Evolutionary conservation across 2,329 filamentous ascomycete species (phyloP).

Genomic region (Talaromyces islandicus): DNA sequence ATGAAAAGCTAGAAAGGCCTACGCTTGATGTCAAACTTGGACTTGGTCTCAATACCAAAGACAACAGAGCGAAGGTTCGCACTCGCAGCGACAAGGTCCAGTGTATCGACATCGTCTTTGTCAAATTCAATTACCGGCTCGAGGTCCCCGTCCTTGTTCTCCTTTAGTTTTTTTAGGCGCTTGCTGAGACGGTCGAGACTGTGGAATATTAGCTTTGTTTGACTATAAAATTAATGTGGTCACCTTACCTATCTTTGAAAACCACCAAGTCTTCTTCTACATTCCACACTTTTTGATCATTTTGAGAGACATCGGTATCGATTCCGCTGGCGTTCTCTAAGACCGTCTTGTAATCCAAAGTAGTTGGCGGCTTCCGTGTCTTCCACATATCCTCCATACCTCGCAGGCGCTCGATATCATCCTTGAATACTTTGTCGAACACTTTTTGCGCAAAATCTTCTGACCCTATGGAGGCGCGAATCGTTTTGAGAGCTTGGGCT

Average conservation of each 20-base stretch:
- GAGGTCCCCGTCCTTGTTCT: conserved; percentile 36
- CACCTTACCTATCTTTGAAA: conserved; percentile 64
- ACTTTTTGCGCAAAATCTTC: conserved; percentile 70
- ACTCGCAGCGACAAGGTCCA: conserved; percentile 88
- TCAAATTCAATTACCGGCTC: conserved; percentile 74
- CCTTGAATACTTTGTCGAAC: conserved; percentile 87
- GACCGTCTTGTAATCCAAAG: conserved; percentile 63
- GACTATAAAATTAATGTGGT: background rate
- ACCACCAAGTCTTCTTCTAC: conserved; percentile 76
- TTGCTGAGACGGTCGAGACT: conserved; percentile 69
- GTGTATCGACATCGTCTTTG: conserved; percentile 91
- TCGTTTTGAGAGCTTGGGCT: conserved; percentile 73
- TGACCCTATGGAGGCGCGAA: conserved; percentile 74
- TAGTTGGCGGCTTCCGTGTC: conserved; percentile 64
- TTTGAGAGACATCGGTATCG: conserved; percentile 49
- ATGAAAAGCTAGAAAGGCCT: conserved; percentile 15
- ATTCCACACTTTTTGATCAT: conserved; percentile 76
- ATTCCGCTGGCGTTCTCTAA: conserved; percentile 48
- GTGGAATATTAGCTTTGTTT: conserved; percentile 13
- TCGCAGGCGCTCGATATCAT: conserved; percentile 74
- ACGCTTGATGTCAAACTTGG: conserved; percentile 91
- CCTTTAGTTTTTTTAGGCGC: conserved; percentile 62
- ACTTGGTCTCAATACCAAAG: conserved; percentile 84
- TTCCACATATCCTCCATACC: conserved; percentile 98
- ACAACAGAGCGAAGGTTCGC: conserved; percentile 83